These are phyloP conservation scores for Vanderwaltozyma polyspora DNA, from an alignment of 805 yeast species.

Conservation along the genomic window DNA sequence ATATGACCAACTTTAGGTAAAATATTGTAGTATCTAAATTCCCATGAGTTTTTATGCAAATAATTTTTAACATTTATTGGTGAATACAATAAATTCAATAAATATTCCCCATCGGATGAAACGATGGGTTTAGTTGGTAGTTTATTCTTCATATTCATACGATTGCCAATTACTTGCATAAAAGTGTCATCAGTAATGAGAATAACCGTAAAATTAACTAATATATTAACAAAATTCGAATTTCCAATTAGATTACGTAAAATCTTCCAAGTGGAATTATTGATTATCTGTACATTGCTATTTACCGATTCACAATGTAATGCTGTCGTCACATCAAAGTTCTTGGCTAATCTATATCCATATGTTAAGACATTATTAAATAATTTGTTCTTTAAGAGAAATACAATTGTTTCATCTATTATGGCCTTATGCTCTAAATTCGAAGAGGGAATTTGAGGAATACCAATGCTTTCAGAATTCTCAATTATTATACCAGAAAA, in stretches of 20 bases:
- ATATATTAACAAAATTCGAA: constrained; percentile 28
- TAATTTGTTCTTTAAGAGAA: constrained; percentile 20
- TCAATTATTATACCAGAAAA: constrained; percentile 5
- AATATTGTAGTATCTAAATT: constrained; percentile 3
- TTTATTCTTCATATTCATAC: constrained; percentile 5
- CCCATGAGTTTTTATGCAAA: constrained; percentile 3
- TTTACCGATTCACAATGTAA: constrained; percentile 29
- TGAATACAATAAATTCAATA: not conserved
- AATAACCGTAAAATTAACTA: constrained; percentile 30
- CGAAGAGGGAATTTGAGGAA: constrained; percentile 4
- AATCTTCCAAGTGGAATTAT: constrained; percentile 33
- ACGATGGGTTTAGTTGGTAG: too few relatives aligned
- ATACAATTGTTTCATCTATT: constrained; percentile 32
- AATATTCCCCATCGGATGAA: not conserved
- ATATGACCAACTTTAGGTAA: constrained; percentile 6
- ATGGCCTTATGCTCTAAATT: constrained; percentile 22
- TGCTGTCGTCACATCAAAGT: constrained; percentile 17
- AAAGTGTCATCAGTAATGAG: constrained; percentile 4
- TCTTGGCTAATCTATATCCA: constrained; percentile 34
- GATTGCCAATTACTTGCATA: constrained; percentile 17
- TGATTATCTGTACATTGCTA: constrained; percentile 32
- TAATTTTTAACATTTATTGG: not conserved
- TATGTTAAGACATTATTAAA: constrained; percentile 30
- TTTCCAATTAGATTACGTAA: constrained; percentile 33
- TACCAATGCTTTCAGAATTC: constrained; percentile 3